Base-by-base conservation (phyloP, 1,284 basidiomycete species). In the Omphalotus olearius region DNA sequence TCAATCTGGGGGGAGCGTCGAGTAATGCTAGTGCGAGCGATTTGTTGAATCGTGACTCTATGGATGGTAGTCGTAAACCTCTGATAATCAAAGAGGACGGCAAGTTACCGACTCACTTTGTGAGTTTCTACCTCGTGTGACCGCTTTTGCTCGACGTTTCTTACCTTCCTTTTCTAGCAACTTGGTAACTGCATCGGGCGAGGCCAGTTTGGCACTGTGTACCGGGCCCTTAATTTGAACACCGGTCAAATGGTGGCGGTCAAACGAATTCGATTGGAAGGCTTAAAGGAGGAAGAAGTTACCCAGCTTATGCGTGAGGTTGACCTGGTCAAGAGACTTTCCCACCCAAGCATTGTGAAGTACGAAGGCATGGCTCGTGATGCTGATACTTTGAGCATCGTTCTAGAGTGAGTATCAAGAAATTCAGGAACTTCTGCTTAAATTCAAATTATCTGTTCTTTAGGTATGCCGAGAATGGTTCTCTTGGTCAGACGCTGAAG, bases 301-400 rank as follows among this genome's bases (percentile, higher is more conserved):
- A 80, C 77, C 52, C 87, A 92, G 65, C 78, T 97, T 41, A 96
- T 94, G 88, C 79, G 80, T 56, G 93, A 97, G 68, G 93, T 97
- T 14, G 90, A 94, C 62, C 72, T 97, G 26, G 80, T 97, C 58
- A 93, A 94, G 73, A 80, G 88, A 45, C 71, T 97, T 33, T 83
- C 83, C 3, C 94, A 98, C 66, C 93, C 94, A 0, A 88, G 91
- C 61, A 96, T 98, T 55, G 93, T 97, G 66, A 93, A 93, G 66
- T 98, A 97, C 63, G 91, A 96, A 68, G 93, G 94, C 35, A 93
- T 97, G 88, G 85, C 85, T n/a, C 74, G 92, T 60, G 93, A 94
- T 64, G 80, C 87, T 41, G 82, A 92, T 61, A 89, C 85, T 25
- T 75, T 98, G 44, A 94, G 85, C 66, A 96, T 98, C 62, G 80